These are phyloP conservation scores for Candida sanyiensis DNA, from an alignment of 805 yeast species.

Conservation along the genomic window DNA sequence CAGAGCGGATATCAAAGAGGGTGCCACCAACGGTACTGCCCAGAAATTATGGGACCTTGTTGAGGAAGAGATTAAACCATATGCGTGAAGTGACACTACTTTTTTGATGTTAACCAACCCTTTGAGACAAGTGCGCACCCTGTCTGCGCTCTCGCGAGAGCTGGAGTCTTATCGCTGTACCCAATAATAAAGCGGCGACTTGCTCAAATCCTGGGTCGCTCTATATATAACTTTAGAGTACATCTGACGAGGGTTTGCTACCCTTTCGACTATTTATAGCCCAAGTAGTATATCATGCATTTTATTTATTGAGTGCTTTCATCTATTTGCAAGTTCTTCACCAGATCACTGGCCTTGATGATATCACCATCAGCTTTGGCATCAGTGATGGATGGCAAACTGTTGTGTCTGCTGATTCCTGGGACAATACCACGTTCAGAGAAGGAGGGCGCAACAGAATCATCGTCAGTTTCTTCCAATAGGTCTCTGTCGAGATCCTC, in stretches of 20 bases:
- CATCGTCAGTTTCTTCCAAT: slow-evolving; percentile 21
- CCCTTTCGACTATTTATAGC: no score
- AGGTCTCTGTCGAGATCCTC: slow-evolving; percentile 28
- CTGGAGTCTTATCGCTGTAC: no score
- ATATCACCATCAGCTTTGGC: slow-evolving; percentile 17
- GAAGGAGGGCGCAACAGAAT: background rate
- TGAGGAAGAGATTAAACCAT: slow-evolving; percentile 22
- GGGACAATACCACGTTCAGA: slow-evolving; percentile 10
- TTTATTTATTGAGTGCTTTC: background rate
- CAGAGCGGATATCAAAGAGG: slow-evolving; percentile 33
- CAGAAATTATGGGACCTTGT: slow-evolving; percentile 31
- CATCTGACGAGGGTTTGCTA: no score
- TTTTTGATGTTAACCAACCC: no score
- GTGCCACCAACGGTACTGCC: slow-evolving; percentile 29
- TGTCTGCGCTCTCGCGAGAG: no score
- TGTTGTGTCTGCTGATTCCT: slow-evolving; percentile 11
- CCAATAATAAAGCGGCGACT: no score
- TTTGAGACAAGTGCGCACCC: no score
- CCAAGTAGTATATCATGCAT: no score
- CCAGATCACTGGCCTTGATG: slow-evolving; percentile 23
- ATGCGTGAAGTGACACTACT: background rate
- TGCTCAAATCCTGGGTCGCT: background rate
- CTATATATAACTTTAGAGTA: no score
- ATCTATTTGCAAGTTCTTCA: slow-evolving; percentile 16
- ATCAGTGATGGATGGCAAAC: slow-evolving; percentile 17